Percentiles rank a stretch among this genome's conserved stretches.
phyloP scores from a whole-genome alignment of 148 eudicot genomes.

The Rhododendron williamsianum region DNA sequence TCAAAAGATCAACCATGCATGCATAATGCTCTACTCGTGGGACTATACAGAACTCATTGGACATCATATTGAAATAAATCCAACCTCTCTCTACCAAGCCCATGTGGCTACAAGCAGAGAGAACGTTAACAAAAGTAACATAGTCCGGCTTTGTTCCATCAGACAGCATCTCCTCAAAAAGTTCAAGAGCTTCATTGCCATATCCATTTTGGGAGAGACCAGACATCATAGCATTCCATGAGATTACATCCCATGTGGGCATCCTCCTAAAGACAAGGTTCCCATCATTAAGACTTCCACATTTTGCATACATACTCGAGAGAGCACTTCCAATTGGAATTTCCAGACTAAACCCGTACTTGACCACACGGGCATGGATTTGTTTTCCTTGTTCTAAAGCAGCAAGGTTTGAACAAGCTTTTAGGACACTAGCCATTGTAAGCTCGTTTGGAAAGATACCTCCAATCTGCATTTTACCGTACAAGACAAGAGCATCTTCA shows the following conservation, averaged over 20 bases:
- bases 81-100: conserved; percentile 51
- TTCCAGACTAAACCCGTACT: conserved; percentile 40
- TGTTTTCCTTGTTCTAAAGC: conserved; percentile 67
- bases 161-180: conserved; percentile 50
- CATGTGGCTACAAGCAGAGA: conserved; percentile 63
- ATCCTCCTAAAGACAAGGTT: conserved; percentile 38
- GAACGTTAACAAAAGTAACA: conserved; percentile 54
- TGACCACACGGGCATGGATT: conserved; percentile 51
- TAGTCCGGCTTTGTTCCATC: conserved; percentile 47
- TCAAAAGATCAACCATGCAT: conserved; percentile 58
- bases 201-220: conserved; percentile 60
- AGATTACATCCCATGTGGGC: conserved; percentile 41
- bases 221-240: conserved; percentile 68
- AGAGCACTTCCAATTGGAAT: conserved; percentile 56
- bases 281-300: conserved; percentile 55
- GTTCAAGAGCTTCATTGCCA: conserved; percentile 42
- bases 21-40: conserved; percentile 60
- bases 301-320: conserved; percentile 57
- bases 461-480: conserved; percentile 44
- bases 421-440: conserved; percentile 45
- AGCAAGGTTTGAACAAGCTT: conserved; percentile 59
- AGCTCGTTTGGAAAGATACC: conserved; percentile 52
- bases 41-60: conserved; percentile 26
- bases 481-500: conserved; percentile 50
- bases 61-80: conserved; percentile 45